Evolutionary conservation across 2,329 filamentous ascomycete species (phyloP).

Genomic region (Xylaria digitata): DNA sequence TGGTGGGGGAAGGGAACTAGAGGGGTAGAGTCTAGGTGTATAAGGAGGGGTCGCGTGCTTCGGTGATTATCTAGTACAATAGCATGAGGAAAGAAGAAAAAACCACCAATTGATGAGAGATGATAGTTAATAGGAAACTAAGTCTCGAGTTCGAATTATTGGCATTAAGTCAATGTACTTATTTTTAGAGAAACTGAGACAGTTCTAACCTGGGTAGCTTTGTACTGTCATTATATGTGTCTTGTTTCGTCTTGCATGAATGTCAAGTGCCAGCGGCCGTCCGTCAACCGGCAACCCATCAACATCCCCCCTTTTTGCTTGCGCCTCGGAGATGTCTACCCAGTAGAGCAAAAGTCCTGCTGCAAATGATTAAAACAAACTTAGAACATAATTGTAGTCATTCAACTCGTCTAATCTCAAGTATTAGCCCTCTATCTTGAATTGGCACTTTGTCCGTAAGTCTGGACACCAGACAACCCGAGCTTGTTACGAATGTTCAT

Average conservation of each 20-base stretch:
- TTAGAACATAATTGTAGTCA: not conserved
- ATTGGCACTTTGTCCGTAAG: not conserved
- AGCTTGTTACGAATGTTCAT: conserved; percentile 13
- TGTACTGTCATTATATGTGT: not conserved
- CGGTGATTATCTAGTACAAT: not conserved
- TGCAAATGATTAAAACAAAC: not conserved
- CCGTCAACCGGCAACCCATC: conserved; percentile 27
- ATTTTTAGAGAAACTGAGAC: not conserved
- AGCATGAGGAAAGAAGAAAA: not conserved
- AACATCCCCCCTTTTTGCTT: not conserved
- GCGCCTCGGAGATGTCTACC: too few species aligned
- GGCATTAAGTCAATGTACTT: not conserved
- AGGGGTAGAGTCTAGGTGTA: conserved; percentile 12
- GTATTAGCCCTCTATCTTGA: not conserved
- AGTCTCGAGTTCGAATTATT: not conserved
- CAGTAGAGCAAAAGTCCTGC: not conserved
- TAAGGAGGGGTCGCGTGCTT: conserved; percentile 26
- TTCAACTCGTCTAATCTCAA: not conserved
- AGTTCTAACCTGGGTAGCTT: not conserved
- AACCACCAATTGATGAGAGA: not conserved
- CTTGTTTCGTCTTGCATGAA: conserved; percentile 25
- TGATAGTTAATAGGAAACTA: not conserved
- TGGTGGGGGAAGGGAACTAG: conserved; percentile 15
- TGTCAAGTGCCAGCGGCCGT: conserved; percentile 34
- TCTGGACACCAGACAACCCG: not conserved